Evolutionary conservation across 2,329 filamentous ascomycete genomes (phyloP).

Genomic region (Trichoderma sp.): DNA sequence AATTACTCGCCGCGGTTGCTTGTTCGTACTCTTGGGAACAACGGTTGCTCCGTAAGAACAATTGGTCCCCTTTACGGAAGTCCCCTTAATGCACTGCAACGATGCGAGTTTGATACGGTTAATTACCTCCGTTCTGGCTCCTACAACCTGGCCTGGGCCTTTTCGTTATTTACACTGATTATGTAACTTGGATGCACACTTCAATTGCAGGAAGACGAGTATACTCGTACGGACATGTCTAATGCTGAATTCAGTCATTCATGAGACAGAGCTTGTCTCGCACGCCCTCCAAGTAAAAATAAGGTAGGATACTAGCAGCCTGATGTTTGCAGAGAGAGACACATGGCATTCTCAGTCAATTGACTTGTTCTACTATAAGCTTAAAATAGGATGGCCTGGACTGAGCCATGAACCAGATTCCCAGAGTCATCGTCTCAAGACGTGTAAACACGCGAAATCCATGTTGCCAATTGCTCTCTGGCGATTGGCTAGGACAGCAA

Average conservation of each 20-base stretch:
- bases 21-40: neutral
- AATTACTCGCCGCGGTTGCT: neutral
- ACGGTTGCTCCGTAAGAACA: neutral
- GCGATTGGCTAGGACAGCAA: neutral
- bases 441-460: neutral
- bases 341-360: neutral
- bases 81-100: neutral
- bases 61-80: neutral
- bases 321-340: neutral
- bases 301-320: neutral
- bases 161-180: neutral
- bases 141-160: neutral
- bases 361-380: neutral
- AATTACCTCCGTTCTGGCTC: neutral
- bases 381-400: constrained; percentile 10
- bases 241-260: neutral
- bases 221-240: neutral
- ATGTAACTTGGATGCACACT: neutral
- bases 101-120: constrained; percentile 7
- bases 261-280: neutral
- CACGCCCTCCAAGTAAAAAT: neutral
- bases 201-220: too few species aligned
- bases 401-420: neutral
- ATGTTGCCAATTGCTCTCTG: constrained; percentile 1
- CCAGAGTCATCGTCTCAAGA: neutral